A percentile compares a stretch with the other conserved stretches of the same genome.
phyloP scores from a whole-genome alignment of 2,329 filamentous ascomycete genomes.

The Colletotrichum agaves region DNA sequence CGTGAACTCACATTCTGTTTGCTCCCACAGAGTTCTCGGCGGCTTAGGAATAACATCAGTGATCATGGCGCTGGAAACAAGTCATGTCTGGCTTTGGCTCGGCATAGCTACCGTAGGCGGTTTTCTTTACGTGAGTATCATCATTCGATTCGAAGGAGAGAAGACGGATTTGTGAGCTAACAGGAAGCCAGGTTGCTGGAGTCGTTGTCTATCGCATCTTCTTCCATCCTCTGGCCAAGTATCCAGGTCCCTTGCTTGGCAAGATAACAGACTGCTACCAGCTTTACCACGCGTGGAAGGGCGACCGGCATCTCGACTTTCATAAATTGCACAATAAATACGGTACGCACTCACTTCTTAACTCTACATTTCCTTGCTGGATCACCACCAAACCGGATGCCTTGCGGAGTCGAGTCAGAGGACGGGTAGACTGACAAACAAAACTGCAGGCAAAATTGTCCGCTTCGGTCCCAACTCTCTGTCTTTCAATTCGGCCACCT shows the following conservation, averaged over 20 bases:
- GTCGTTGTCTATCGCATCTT: slow-evolving; percentile 67
- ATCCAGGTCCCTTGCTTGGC: slow-evolving; percentile 72
- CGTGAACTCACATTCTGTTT: neutral
- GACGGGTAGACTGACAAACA: slow-evolving; percentile 6
- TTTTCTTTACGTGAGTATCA: slow-evolving; percentile 54
- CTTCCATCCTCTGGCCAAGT: slow-evolving; percentile 73
- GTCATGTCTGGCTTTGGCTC: slow-evolving; percentile 54
- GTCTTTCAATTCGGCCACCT: slow-evolving; percentile 78
- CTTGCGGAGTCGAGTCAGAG: neutral
- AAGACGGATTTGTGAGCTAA: slow-evolving; percentile 4
- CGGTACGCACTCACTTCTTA: slow-evolving; percentile 52
- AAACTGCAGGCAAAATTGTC: slow-evolving; percentile 67
- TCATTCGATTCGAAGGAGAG: neutral
- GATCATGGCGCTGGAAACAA: slow-evolving; percentile 40
- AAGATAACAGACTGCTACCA: slow-evolving; percentile 73
- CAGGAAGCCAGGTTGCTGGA: slow-evolving; percentile 47
- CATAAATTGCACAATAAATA: slow-evolving; percentile 78
- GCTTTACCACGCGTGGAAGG: slow-evolving; percentile 79
- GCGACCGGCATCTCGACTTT: slow-evolving; percentile 79
- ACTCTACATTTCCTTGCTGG: no score
- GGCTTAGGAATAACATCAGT: neutral
- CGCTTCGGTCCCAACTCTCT: slow-evolving; percentile 82
- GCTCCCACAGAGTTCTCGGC: no score
- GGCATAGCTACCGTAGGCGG: slow-evolving; percentile 49
- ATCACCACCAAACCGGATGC: no score